phyloP scores from a whole-genome alignment of 1,284 basidiomycete genomes.

The Grifola frondosa region DNA sequence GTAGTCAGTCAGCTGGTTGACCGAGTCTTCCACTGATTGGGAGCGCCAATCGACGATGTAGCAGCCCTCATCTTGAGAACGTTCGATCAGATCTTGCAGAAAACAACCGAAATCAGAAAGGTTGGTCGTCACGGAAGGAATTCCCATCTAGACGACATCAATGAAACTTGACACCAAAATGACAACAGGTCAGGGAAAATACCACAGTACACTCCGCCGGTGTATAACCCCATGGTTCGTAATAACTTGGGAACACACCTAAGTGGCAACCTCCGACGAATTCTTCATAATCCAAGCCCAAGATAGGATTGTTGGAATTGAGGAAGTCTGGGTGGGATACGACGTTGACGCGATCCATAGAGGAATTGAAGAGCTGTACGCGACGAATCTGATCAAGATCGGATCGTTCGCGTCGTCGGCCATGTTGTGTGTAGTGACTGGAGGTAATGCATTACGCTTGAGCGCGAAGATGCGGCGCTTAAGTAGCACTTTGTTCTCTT shows the following conservation, averaged over 20 bases:
- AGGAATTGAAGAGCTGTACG: constrained; percentile 87
- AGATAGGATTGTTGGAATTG: constrained; percentile 94
- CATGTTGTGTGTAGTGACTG: constrained; percentile 97
- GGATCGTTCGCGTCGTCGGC: constrained; percentile 88
- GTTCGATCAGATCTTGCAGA: constrained; percentile 96
- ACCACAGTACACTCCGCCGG: constrained; percentile 83
- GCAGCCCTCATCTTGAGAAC: constrained; percentile 80
- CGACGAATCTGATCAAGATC: constrained; percentile 90
- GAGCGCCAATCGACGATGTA: constrained; percentile 93
- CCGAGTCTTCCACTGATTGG: constrained; percentile 89
- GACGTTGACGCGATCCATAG: constrained; percentile 86
- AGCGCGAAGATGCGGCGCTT: constrained; percentile 97
- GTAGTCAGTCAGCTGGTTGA: constrained; percentile 68
- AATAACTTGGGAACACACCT: constrained; percentile 95
- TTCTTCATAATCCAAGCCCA: constrained; percentile 97
- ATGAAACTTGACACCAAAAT: background rate
- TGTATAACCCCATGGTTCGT: constrained; percentile 90
- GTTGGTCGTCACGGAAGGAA: constrained; percentile 95
- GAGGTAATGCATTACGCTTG: constrained; percentile 88
- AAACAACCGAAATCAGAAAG: constrained; percentile 96
- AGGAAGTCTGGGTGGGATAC: constrained; percentile 98
- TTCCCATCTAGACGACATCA: constrained; percentile 75
- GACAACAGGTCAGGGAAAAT: constrained; percentile 28
- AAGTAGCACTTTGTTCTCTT: constrained; percentile 89
- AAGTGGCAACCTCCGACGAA: constrained; percentile 96